Percentiles rank a stretch among this genome's conserved stretches.
Evolutionary conservation across 2,329 filamentous ascomycete species (phyloP).

Genomic region (Aureobasidium subglaciale): DNA sequence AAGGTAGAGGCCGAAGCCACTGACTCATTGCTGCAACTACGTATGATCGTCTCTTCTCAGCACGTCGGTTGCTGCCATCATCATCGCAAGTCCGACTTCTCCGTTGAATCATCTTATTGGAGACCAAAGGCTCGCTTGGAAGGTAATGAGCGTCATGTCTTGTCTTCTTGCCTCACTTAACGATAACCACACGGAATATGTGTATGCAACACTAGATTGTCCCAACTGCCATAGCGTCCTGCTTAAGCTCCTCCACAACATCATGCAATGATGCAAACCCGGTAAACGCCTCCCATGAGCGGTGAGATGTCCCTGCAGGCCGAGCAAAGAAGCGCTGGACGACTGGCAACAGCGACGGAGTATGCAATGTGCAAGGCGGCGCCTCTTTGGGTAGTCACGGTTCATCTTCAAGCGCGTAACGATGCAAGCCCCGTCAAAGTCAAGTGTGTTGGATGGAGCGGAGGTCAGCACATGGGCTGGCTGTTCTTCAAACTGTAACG

Average conservation of each 20-base stretch:
- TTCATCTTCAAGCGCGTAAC: background rate
- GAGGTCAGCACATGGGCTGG: background rate
- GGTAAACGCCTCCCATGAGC: slow-evolving; percentile 7
- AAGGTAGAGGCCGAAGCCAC: slow-evolving; percentile 1
- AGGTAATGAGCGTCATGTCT: background rate
- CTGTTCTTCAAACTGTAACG: slow-evolving; percentile 3
- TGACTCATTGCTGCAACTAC: background rate
- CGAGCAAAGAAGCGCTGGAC: background rate
- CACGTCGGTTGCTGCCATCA: background rate
- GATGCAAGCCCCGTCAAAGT: slow-evolving; percentile 10
- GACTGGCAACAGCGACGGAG: background rate
- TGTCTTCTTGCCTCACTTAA: background rate
- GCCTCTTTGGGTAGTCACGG: background rate
- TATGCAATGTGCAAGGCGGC: background rate
- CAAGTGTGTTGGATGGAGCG: background rate
- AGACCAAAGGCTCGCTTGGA: background rate
- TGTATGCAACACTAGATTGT: background rate
- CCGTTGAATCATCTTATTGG: background rate
- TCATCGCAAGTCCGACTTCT: background rate
- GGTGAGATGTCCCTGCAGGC: slow-evolving; percentile 12
- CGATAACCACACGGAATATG: background rate
- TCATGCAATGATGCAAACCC: slow-evolving; percentile 11
- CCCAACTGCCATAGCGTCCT: background rate
- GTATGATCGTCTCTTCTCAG: background rate
- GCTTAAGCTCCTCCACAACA: slow-evolving; percentile 2